Evolutionary conservation across 2,329 filamentous ascomycete genomes (phyloP).

Genomic region (Hawksworthiomyces lignivorus): DNA sequence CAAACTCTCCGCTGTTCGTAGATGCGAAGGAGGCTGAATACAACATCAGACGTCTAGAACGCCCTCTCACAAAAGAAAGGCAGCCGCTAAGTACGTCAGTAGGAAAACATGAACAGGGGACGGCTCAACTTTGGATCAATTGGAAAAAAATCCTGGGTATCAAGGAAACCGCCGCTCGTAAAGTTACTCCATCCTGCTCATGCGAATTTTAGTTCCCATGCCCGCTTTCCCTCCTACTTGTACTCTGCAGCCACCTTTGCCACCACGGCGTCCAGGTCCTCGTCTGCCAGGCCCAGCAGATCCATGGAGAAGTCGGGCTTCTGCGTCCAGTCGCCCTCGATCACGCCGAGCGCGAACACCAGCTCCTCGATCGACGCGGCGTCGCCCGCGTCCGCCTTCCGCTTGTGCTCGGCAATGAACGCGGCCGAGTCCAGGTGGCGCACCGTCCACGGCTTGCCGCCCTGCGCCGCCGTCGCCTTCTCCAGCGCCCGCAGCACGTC

Average conservation of each 20-base stretch:
- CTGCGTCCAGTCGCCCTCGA: slow-evolving; percentile 41
- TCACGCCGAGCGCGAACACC: slow-evolving; percentile 40
- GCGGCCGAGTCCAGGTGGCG: slow-evolving; percentile 28
- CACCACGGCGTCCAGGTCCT: slow-evolving; percentile 37
- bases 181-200: too few relatives aligned
- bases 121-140: too few relatives aligned
- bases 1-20: too few relatives aligned
- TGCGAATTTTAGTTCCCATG: too few relatives aligned
- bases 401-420: slow-evolving; percentile 31
- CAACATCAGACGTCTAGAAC: too few relatives aligned
- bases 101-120: too few relatives aligned
- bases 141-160: too few relatives aligned
- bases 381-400: slow-evolving; percentile 30
- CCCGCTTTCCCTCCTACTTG: too few relatives aligned
- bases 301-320: slow-evolving; percentile 39
- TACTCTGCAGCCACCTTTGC: slow-evolving; percentile 21
- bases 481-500: slow-evolving; percentile 27
- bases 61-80: too few relatives aligned
- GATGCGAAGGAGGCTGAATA: too few relatives aligned
- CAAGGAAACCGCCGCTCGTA: too few relatives aligned
- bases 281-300: slow-evolving; percentile 36
- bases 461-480: slow-evolving; percentile 18
- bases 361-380: slow-evolving; percentile 35
- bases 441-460: slow-evolving; percentile 20
- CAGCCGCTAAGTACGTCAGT: too few relatives aligned